These are phyloP conservation scores for Hypoxylon rubiginosum DNA, from an alignment of 2,329 filamentous ascomycete species.

Conservation along the genomic window DNA sequence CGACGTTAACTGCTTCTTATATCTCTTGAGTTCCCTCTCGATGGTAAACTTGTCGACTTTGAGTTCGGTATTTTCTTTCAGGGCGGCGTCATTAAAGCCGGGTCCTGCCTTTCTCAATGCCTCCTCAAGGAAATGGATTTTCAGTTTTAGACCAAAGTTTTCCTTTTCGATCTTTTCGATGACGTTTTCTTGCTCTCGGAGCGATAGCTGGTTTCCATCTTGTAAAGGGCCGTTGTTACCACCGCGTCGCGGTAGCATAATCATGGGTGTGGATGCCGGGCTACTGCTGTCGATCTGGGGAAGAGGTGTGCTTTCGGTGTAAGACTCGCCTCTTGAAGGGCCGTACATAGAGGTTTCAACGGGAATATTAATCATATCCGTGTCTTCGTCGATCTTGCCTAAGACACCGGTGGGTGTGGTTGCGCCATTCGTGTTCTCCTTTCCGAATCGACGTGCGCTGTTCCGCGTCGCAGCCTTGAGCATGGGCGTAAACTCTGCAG, in stretches of 20 bases:
- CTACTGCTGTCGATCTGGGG: constrained; percentile 85
- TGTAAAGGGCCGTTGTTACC: constrained; percentile 78
- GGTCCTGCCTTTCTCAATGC: constrained; percentile 88
- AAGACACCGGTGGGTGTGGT: constrained; percentile 74
- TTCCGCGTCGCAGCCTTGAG: constrained; percentile 84
- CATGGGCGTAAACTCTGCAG: constrained; percentile 92
- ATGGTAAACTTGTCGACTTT: constrained; percentile 92
- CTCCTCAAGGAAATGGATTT: constrained; percentile 96
- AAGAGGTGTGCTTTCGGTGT: constrained; percentile 78
- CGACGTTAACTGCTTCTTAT: constrained; percentile 84
- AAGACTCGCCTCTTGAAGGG: constrained; percentile 73
- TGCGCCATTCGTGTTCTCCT: constrained; percentile 70
- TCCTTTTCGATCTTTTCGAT: constrained; percentile 98
- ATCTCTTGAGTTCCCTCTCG: constrained; percentile 86
- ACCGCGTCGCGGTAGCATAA: constrained; percentile 73
- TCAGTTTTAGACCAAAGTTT: constrained; percentile 96
- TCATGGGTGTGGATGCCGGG: constrained; percentile 84
- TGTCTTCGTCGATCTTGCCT: constrained; percentile 75
- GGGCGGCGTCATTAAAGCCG: constrained; percentile 87
- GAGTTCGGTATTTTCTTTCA: constrained; percentile 95
- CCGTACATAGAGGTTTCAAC: constrained; percentile 80
- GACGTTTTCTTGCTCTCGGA: constrained; percentile 94
- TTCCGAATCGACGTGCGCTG: constrained; percentile 75
- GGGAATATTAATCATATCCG: constrained; percentile 76
- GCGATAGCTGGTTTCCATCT: constrained; percentile 89